Evolutionary conservation across 1,284 basidiomycete genomes (phyloP), one percentile per base, ranked within the genome.

Genomic region (Cutaneotrichosporon sp.): DNA sequence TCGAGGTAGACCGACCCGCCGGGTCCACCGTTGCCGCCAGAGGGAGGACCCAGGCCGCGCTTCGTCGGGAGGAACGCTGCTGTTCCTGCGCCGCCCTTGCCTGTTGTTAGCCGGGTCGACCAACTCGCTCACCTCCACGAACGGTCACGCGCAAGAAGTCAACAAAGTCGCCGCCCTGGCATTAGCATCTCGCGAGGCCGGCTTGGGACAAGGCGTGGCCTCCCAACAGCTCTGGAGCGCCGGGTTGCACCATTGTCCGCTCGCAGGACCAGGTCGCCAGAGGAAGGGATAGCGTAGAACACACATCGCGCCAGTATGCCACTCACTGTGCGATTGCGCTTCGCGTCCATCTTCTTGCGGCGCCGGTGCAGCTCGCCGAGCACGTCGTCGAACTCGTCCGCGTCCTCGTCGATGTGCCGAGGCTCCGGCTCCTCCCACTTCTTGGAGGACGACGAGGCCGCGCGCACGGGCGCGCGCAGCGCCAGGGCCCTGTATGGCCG

Each of bases 1-100:
- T 87, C 79, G 66, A 97, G 84, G 75, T 92, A 92, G 33, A 97
- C 87, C 66, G 90, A 87, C 1, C 91, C 92, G 27, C 94, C 95
- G 51, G 85, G 84, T 0, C 92, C 94, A 20, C 95, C 94, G 66
- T 90, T 89, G 1, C 93, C 94, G 1, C 94, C 94, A 11, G 90
- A 91, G 0, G 93, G 91, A 0, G 91, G 91, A 0, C 92, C 92
- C 64, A 87, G 85, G 0, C 87, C 85, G 16, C 58, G 63, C 85
- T 86, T 79, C 84, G 90, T 72, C 89, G 90, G 80, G 90, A 89
- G 62, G 69, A 93, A 92, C 4, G 90, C 89, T 16, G 88, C 88
- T 64, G 90, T 90, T 20, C 92, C 91, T 57, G 91, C 82, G 0
- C 92, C 90, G 24, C 92, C 93, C 72, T 84, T 87, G 50, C 90